Evolutionary conservation across 331 rosid genomes (phyloP).

Genomic region (Arachis monticola): DNA sequence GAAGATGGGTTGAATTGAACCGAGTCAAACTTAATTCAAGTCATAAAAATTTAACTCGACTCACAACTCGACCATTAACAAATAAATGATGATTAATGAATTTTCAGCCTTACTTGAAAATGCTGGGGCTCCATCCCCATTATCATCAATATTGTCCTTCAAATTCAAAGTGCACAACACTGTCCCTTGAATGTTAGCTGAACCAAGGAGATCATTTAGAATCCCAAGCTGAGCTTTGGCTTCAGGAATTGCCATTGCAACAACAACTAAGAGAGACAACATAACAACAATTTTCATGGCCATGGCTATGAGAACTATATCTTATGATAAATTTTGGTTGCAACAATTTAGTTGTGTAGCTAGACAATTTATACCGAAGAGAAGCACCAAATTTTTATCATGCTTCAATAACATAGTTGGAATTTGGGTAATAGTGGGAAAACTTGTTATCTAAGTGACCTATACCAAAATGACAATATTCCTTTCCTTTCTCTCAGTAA

Average conservation of each 20-base stretch:
- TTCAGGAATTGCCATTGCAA: slow-evolving; percentile 38
- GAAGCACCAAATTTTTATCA: slow-evolving; percentile 10
- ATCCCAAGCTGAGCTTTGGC: slow-evolving; percentile 49
- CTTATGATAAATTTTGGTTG: slow-evolving; percentile 10
- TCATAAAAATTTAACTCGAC: too few relatives aligned
- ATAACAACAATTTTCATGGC: slow-evolving; percentile 29
- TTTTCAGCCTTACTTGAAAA: slow-evolving; percentile 58
- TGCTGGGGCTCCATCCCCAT: slow-evolving; percentile 43
- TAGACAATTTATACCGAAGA: slow-evolving; percentile 36
- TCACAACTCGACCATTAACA: too few relatives aligned
- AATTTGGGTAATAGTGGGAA: slow-evolving; percentile 27
- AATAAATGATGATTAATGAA: neutral
- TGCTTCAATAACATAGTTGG: slow-evolving; percentile 35
- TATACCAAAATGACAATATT: slow-evolving; percentile 18
- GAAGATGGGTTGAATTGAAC: too few relatives aligned
- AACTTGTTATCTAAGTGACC: neutral
- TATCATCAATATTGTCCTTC: slow-evolving; percentile 38
- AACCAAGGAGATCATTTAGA: slow-evolving; percentile 30
- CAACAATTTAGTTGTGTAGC: neutral
- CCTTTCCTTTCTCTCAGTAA: slow-evolving; percentile 7
- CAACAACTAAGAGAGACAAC: slow-evolving; percentile 39
- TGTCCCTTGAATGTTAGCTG: slow-evolving; percentile 47
- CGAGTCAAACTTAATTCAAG: too few relatives aligned
- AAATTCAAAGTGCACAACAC: slow-evolving; percentile 51
- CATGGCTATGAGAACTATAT: slow-evolving; percentile 15